A percentile compares a stretch with the other conserved stretches of the same genome.
These are phyloP conservation scores for Penicillium dipodomyicola DNA, from an alignment of 495 filamentous ascomycete species.

Conservation along the genomic window DNA sequence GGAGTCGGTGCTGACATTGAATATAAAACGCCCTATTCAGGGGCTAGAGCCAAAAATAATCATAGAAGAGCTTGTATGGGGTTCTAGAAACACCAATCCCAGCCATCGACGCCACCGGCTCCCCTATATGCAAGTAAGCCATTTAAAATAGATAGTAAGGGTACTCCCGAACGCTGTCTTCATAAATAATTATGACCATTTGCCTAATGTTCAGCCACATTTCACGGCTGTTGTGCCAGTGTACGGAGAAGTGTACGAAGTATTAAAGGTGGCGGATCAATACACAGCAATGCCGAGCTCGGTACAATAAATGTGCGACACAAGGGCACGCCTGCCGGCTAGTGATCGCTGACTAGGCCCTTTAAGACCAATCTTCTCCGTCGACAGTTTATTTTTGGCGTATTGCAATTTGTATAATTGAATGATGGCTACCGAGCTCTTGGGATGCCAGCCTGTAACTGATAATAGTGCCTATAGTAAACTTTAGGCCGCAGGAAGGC, in stretches of 20 bases:
- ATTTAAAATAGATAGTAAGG: background rate
- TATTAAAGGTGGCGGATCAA: conserved; percentile 17
- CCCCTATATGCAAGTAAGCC: conserved; percentile 1
- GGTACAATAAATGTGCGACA: conserved; percentile 30
- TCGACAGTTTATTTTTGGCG: conserved; percentile 28
- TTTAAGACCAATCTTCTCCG: conserved; percentile 3
- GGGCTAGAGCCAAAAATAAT: conserved; percentile 6
- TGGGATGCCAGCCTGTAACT: background rate
- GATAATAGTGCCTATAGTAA: background rate
- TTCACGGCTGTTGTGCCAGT: conserved; percentile 10
- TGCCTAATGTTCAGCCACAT: conserved; percentile 19
- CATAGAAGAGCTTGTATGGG: background rate
- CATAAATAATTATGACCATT: conserved; percentile 3
- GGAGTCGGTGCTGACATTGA: background rate
- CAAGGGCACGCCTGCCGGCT: conserved; percentile 20
- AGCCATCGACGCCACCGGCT: conserved; percentile 10
- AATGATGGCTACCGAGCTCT: background rate
- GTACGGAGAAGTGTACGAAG: background rate
- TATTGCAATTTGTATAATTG: background rate
- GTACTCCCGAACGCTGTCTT: background rate
- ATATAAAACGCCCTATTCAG: background rate
- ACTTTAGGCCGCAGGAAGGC: background rate
- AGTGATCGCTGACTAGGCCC: conserved; percentile 27
- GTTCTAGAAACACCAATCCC: conserved; percentile 3
- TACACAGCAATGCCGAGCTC: background rate